These are phyloP conservation scores for Fusarium anguioides DNA, from an alignment of 2,329 filamentous ascomycete species.

Conservation along the genomic window DNA sequence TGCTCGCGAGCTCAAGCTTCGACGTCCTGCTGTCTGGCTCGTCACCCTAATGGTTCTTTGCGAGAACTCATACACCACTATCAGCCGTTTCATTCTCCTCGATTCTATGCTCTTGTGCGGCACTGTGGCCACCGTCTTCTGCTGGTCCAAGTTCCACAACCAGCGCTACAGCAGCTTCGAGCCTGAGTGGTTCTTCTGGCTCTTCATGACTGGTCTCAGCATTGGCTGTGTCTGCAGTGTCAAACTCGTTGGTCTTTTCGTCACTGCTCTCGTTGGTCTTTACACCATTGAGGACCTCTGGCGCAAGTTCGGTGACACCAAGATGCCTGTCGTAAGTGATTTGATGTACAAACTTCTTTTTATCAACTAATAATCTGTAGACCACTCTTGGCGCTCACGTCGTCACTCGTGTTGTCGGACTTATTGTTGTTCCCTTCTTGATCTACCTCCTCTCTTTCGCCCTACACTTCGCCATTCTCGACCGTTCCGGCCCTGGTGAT, in stretches of 20 bases:
- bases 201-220: constrained; percentile 91
- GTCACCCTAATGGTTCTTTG: constrained; percentile 97
- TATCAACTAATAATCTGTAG: constrained; percentile 42
- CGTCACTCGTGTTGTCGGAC: constrained; percentile 80
- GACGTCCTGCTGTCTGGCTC: constrained; percentile 89
- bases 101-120: constrained; percentile 99
- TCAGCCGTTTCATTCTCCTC: constrained; percentile 96
- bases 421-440: constrained; percentile 88
- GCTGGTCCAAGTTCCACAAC: constrained; percentile 96
- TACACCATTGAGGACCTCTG: constrained; percentile 98
- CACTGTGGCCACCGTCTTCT: constrained; percentile 96
- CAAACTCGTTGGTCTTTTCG: constrained; percentile 97
- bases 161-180: constrained; percentile 88
- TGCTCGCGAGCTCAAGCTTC: constrained; percentile 88
- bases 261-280: constrained; percentile 91
- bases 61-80: constrained; percentile 99
- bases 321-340: constrained; percentile 82
- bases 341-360: background rate
- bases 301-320: constrained; percentile 96
- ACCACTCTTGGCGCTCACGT: constrained; percentile 81
- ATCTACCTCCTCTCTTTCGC: constrained; percentile 98
- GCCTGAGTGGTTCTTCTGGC: constrained; percentile 92
- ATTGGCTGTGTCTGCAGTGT: constrained; percentile 99
- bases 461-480: constrained; percentile 91
- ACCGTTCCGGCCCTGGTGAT: constrained; percentile 94